Evolutionary conservation across 2,329 filamentous ascomycete species (phyloP), one percentile per base, ranked within the genome.

Genomic region (Sclerotinia minor): DNA sequence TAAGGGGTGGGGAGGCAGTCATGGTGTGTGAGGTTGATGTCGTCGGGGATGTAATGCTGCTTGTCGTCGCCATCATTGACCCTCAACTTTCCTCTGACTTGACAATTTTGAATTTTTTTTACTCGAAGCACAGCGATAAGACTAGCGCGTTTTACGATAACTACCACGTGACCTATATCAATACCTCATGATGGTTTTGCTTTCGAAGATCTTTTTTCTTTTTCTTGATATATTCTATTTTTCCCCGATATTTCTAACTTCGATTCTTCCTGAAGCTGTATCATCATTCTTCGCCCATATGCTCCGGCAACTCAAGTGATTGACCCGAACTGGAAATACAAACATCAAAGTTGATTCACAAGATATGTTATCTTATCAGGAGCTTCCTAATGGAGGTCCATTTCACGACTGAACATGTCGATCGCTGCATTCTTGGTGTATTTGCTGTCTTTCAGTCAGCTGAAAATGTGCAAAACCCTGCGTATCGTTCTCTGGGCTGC

Each of bases 11-110:
- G 52, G 81, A 79, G 66, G 82, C 81, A 52, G 84, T 87, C 76
- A 89, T 80, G 49, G 87, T 89, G 75, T 89, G 85, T 6, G 87
- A 89, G 69, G 86, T 87, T 49, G 85, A 88, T 68, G 86, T 88
- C 74, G 85, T 81, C 69, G 85, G 87, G 71, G 87, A 88, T 69
- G 83, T 83, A 60, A 82, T 84, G 78, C 83, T 84, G 73, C 73
- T 71, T 64, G 68, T 68, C 54, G 67, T 74, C 59, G 70, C 74
- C 74, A 76, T 76, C 53, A 53, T 70, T 70, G 64, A n/a, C 24
- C n/a, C 67, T 55, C 52, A 53, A 63, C 59, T 49, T 58, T 47
- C 32, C n/a, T 29, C 13, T 47, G n/a, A 55, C n/a, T 52, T 41
- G 47, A 65, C 35, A 50, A 41, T 66, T 67, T 69, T 69, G 66